Evolutionary conservation across 345 rosid genomes (phyloP).

Genomic region (Moricandia moricandioides): DNA sequence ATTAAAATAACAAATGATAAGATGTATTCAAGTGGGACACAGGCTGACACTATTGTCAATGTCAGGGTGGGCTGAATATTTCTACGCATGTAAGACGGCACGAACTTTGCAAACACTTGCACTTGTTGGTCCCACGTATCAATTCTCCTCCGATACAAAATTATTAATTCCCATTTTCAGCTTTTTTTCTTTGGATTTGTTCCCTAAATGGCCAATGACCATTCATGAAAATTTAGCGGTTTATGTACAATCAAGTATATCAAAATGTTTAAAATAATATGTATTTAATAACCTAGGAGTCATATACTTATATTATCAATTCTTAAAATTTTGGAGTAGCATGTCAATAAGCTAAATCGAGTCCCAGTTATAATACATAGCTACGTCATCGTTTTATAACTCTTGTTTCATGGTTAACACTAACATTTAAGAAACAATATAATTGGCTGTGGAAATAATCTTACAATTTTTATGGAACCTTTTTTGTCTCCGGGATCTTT

Average conservation of each 20-base stretch:
- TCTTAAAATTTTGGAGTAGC: background rate
- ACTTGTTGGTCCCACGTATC: no score
- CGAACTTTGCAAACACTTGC: no score
- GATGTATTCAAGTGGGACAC: constrained; percentile 12
- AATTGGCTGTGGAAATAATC: no score
- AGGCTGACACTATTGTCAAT: constrained; percentile 2
- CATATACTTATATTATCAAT: no score
- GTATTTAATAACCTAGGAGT: background rate
- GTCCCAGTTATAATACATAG: background rate
- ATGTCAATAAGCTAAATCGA: background rate
- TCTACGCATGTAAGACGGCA: constrained; percentile 19
- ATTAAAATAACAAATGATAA: background rate
- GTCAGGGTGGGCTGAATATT: background rate
- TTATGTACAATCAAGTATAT: background rate
- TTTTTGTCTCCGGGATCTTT: no score
- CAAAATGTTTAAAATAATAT: background rate
- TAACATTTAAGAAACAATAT: background rate
- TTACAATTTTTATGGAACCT: background rate
- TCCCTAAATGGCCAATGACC: background rate
- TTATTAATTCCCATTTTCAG: no score
- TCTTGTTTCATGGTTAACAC: background rate
- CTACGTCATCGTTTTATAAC: background rate
- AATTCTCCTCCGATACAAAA: no score
- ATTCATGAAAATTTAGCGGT: background rate
- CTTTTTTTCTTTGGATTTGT: background rate